A percentile compares a stretch with the other conserved stretches of the same genome.
These are phyloP conservation scores for Sambucus nigra DNA, from an alignment of 129 eudicot genomes.

Conservation along the genomic window DNA sequence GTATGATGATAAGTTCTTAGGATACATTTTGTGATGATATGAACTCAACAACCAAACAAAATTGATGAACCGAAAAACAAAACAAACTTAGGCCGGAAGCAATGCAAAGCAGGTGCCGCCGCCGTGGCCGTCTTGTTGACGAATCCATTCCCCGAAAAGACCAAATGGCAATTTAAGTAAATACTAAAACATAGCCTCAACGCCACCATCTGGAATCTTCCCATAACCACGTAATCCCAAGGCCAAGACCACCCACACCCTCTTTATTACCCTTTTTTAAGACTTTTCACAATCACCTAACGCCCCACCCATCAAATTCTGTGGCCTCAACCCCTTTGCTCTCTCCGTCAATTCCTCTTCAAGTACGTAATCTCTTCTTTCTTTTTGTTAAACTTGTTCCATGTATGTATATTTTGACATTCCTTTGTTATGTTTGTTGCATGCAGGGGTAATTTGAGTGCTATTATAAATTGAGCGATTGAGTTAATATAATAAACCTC, in stretches of 20 bases:
- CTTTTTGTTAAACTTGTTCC: background rate
- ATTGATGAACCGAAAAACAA: no score
- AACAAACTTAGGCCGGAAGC: background rate
- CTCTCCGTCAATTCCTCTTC: constrained; percentile 15
- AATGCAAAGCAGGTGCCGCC: constrained; percentile 4
- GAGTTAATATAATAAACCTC: constrained; percentile 17
- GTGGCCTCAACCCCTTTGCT: background rate
- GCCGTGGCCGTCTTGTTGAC: background rate
- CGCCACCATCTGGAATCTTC: constrained; percentile 26
- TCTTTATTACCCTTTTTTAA: constrained; percentile 6
- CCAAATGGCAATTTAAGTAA: constrained; percentile 5
- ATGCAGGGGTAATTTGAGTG: no score
- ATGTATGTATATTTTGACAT: no score
- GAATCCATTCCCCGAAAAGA: background rate
- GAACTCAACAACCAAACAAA: no score
- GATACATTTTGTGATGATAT: no score
- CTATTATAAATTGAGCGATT: constrained; percentile 6
- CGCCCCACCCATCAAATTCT: constrained; percentile 3
- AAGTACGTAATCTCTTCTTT: constrained; percentile 9
- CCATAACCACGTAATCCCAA: constrained; percentile 27
- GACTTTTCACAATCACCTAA: no score
- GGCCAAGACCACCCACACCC: constrained; percentile 5
- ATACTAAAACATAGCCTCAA: constrained; percentile 6
- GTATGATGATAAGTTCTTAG: no score
- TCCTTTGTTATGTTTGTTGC: no score